Evolutionary conservation across 768 basidiomycete genomes (phyloP).

Genomic region (Lactifluus echinatus): DNA sequence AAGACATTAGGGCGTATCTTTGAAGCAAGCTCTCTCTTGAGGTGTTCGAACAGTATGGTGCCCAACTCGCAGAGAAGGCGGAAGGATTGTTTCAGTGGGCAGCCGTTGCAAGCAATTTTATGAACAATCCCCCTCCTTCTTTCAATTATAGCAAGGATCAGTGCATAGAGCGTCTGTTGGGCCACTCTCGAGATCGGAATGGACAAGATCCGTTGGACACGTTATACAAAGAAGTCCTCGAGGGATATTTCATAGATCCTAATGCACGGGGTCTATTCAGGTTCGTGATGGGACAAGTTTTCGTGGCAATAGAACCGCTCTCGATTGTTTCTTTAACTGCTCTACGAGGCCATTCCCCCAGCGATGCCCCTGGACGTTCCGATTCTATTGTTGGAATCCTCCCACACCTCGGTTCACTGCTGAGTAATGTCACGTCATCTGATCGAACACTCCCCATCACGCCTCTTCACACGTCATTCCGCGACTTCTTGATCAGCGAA

Average conservation of each 20-base stretch:
- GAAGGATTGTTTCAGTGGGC: too few relatives aligned
- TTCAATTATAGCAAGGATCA: neutral
- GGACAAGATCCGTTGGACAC: neutral
- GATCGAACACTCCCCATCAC: neutral
- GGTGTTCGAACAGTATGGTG: too few relatives aligned
- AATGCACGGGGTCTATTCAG: neutral
- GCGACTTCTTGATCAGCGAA: neutral
- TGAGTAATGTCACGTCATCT: neutral
- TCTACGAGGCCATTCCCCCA: neutral
- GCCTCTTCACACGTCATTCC: neutral
- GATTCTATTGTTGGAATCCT: too few relatives aligned
- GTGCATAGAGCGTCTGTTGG: neutral
- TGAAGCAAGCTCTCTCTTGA: too few relatives aligned
- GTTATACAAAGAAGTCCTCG: neutral
- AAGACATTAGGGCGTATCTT: too few relatives aligned
- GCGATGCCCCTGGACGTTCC: too few relatives aligned
- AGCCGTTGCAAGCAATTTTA: too few relatives aligned
- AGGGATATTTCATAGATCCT: neutral
- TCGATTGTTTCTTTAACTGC: neutral
- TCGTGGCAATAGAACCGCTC: neutral
- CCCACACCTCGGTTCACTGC: too few relatives aligned
- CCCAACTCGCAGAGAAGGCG: too few relatives aligned
- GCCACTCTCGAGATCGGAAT: neutral
- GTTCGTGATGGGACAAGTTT: neutral
- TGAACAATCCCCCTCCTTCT: too few relatives aligned